Evolutionary conservation across 805 yeast genomes (phyloP), one percentile per base, ranked within the genome.

Genomic region (Zygotorulaspora danielsina): DNA sequence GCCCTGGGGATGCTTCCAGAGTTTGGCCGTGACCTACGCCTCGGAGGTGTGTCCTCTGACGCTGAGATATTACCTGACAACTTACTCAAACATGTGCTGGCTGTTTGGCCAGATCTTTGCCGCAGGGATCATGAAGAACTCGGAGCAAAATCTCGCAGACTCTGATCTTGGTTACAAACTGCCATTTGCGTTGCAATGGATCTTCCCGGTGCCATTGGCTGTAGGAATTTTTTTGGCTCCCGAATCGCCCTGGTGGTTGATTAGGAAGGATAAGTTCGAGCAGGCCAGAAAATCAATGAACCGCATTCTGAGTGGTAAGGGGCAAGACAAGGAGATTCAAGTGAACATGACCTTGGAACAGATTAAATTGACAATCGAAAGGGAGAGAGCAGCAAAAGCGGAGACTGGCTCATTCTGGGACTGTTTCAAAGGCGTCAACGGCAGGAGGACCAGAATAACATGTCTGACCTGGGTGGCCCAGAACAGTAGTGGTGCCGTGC

Each of bases 141-240:
- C 59, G 34, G 45, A 44, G 45, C 21, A 42, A 35, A 45, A 33
- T 30, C 40, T n/a, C 36, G 55, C 41, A 50, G 18, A 47, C 15
- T 38, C 59, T 24, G 50, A 65, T 15, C 50, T 67, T 64, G 70
- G 77, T 5, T 78, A 73, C 56, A 64, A 68, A 40, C 63, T 74
- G 28, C 81, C 83, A 8, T 75, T 73, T 53, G 81, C 76, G 2
- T 42, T 77, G 8, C 84, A 78, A 59, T 78, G 82, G 82, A 55
- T 67, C 4, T 78, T 80, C 80, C 73, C 78, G 8, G 53, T 69
- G 8, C 76, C 78, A 26, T 53, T 78, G 19, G 49, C 68, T 19
- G 50, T 66, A 38, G 67, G 69, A 12, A 64, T 70, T 9, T 62
- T 42, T 38, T 54, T 72, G 4, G 73, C 78, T 31, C 82, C 81